Evolutionary conservation across 148 eudicot species (phyloP), one percentile per base, ranked within the genome.

Genomic region (Fagopyrum homotropicum): DNA sequence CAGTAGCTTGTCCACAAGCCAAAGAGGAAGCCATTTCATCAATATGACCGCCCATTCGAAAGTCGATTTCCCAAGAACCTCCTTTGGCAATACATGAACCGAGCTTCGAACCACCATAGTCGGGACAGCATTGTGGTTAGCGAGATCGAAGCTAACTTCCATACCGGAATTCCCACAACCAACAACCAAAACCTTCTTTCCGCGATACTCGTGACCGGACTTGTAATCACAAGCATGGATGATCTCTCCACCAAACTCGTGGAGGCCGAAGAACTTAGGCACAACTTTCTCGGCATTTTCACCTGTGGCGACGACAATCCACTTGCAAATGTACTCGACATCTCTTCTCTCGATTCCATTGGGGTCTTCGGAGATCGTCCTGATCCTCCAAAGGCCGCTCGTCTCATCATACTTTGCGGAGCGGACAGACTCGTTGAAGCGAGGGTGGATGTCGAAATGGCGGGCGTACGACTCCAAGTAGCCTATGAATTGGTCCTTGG

Each of bases 111-210:
- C 87, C 40, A 88, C 92, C 78, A 94, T 86, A 1, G 86, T 76
- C 45, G 98, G 96, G 52, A 60, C 16, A 2, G 97, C 91, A 72
- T 84, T 85, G 75, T 90, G 82, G 81, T 87, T 88, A 81, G 90
- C 90, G 75, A 94, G 96, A 86, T 94, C 98, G 46, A 94, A 91
- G 35, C 91, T 87, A 11, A 94, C 93, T 70, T 94, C 98, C 98
- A 94, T 94, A 64, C 98, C 98, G 0, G 98, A 94, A 75, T 94
- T 94, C 3, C 98, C 98, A 80, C 97, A 91, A 1, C 98, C 98
- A 40, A 94, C 89, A 0, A 94, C 98, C 66, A 94, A 71, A 22
- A 94, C 98, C 0, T 55, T 60, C 77, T 94, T 86, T 0, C 91
- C 96, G 6, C 73, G 26, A 26, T 83, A 94, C 4, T 22, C 75